Evolutionary conservation across 495 filamentous ascomycete genomes (phyloP).

Genomic region (Xylaria palmicola): DNA sequence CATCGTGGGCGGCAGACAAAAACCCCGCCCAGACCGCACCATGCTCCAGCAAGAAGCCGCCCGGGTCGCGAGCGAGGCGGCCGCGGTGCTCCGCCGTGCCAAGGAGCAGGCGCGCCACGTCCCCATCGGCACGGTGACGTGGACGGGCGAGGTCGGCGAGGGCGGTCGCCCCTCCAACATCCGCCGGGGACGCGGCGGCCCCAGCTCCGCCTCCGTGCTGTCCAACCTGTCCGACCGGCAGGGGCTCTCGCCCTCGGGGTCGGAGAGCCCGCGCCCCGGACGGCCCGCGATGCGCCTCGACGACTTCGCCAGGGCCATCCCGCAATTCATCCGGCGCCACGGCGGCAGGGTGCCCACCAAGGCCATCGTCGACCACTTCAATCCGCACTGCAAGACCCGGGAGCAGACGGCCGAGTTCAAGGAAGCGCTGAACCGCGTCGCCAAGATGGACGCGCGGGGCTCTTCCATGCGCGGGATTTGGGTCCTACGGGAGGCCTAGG

Average conservation of each 20-base stretch:
- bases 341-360: slow-evolving; percentile 71
- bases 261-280: neutral
- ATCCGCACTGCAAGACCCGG: slow-evolving; percentile 45
- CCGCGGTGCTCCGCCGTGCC: slow-evolving; percentile 68
- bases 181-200: slow-evolving; percentile 39
- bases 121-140: slow-evolving; percentile 84
- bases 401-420: slow-evolving; percentile 49
- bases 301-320: slow-evolving; percentile 73
- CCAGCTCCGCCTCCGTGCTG: slow-evolving; percentile 57
- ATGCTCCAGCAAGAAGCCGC: slow-evolving; percentile 81
- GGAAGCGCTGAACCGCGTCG: slow-evolving; percentile 46
- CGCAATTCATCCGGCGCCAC: slow-evolving; percentile 67
- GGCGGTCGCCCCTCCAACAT: slow-evolving; percentile 56
- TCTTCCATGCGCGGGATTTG: slow-evolving; percentile 45
- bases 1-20: slow-evolving; percentile 67
- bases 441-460: slow-evolving; percentile 45
- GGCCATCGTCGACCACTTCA: slow-evolving; percentile 76
- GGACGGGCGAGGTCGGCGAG: slow-evolving; percentile 82
- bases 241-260: slow-evolving; percentile 28
- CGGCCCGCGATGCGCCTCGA: slow-evolving; percentile 32
- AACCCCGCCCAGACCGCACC: slow-evolving; percentile 63
- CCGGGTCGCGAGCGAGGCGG: slow-evolving; percentile 74
- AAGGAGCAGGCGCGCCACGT: slow-evolving; percentile 67
- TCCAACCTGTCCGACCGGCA: slow-evolving; percentile 60
- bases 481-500: slow-evolving; percentile 26